Conservation (phyloP, 495 filamentous ascomycete species). For the Penicillium samsonianum region DNA sequence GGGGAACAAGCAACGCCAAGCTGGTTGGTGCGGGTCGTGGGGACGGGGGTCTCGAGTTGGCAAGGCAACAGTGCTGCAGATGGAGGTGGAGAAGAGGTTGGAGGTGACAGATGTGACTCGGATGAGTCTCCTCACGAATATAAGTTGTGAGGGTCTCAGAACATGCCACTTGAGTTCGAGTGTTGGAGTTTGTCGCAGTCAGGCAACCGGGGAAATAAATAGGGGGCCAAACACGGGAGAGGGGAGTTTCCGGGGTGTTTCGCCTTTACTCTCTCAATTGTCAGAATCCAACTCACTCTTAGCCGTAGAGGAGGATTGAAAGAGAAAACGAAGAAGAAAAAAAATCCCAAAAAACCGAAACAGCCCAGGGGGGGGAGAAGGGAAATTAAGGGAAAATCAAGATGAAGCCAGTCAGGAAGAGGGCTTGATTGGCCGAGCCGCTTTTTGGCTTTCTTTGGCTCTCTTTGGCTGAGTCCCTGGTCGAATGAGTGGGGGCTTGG, state of each 20-base stretch:
- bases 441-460: neutral
- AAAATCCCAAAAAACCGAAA: conserved; percentile 18
- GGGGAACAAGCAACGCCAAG: conserved; percentile 36
- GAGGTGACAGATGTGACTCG: neutral
- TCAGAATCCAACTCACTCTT: neutral
- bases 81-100: neutral
- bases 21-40: conserved; percentile 26
- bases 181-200: conserved; percentile 8
- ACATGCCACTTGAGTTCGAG: conserved; percentile 6
- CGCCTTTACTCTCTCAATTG: neutral
- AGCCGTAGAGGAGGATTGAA: conserved; percentile 2
- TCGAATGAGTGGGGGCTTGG: neutral
- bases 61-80: conserved; percentile 26
- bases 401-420: conserved; percentile 12
- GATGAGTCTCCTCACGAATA: neutral
- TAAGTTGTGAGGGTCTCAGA: neutral
- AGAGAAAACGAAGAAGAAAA: conserved; percentile 9
- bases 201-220: conserved; percentile 4
- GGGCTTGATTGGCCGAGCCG: conserved; percentile 14
- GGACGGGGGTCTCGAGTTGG: conserved; percentile 24
- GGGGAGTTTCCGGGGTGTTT: neutral
- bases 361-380: conserved; percentile 10
- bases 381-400: conserved; percentile 14
- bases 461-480: conserved; percentile 3
- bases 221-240: conserved; percentile 4